A percentile compares a stretch with the other conserved stretches of the same genome.
Evolutionary conservation across 164 flowering plant species (phyloP).

Genomic region (Berberis thunbergii): DNA sequence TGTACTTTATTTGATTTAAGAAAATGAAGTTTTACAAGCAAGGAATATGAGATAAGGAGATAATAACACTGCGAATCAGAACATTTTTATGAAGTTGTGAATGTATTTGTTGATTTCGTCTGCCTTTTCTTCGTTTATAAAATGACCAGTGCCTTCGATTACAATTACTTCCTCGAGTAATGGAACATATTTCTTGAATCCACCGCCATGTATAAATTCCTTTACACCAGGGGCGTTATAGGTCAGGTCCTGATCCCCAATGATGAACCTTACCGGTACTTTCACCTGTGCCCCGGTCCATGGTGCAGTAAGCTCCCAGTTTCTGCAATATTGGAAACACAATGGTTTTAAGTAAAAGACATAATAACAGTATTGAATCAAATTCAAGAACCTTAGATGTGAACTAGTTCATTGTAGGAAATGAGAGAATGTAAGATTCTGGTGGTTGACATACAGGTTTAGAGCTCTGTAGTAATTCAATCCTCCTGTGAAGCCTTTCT

Average conservation of each 20-base stretch:
- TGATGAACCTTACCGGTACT: slow-evolving; percentile 24
- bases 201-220: slow-evolving; percentile 20
- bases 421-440: too few relatives aligned
- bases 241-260: slow-evolving; percentile 26
- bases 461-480: slow-evolving; percentile 48
- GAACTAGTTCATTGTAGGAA: too few relatives aligned
- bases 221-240: slow-evolving; percentile 18
- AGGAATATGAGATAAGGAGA: too few relatives aligned
- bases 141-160: slow-evolving; percentile 36
- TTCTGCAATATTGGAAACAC: slow-evolving; percentile 7
- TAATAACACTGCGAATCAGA: background rate
- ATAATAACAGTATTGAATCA: too few relatives aligned
- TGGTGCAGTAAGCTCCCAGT: slow-evolving; percentile 34
- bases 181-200: slow-evolving; percentile 29
- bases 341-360: too few relatives aligned
- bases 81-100: slow-evolving; percentile 25
- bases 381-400: too few relatives aligned
- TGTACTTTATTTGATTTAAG: too few relatives aligned
- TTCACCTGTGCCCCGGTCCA: slow-evolving; percentile 28
- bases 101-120: slow-evolving; percentile 29
- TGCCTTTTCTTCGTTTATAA: slow-evolving; percentile 31
- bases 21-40: too few relatives aligned
- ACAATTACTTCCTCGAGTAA: slow-evolving; percentile 30
- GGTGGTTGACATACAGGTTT: slow-evolving; percentile 24
- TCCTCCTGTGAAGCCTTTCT: slow-evolving; percentile 44